A percentile compares a stretch with the other conserved stretches of the same genome.
These are phyloP conservation scores for Thermomyces lanuginosus DNA, from an alignment of 2,329 filamentous ascomycete species.

Conservation along the genomic window DNA sequence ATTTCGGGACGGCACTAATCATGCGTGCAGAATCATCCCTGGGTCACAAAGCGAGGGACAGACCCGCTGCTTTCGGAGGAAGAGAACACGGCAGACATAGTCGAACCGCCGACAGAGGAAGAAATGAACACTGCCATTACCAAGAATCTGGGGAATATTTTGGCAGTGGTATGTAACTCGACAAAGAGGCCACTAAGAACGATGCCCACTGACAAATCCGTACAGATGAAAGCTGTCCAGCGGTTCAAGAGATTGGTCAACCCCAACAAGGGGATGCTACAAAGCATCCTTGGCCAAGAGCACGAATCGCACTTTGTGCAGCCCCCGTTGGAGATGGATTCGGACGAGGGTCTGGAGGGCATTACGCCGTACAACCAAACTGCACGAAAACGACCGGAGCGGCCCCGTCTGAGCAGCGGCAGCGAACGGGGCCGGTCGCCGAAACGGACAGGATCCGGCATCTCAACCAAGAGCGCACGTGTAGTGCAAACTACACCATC, in stretches of 20 bases:
- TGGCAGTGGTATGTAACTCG: constrained; percentile 50
- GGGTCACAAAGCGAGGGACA: constrained; percentile 68
- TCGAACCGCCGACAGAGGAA: constrained; percentile 73
- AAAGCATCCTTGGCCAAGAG: constrained; percentile 43
- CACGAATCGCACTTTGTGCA: constrained; percentile 38
- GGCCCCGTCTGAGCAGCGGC: constrained; percentile 1
- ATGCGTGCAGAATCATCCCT: constrained; percentile 57
- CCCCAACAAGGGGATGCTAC: constrained; percentile 38
- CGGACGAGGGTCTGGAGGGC: constrained; percentile 17
- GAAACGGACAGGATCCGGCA: constrained; percentile 3
- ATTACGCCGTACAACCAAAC: constrained; percentile 36
- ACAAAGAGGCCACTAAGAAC: neutral
- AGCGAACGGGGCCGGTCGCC: constrained; percentile 7
- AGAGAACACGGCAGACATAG: constrained; percentile 68
- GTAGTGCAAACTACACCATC: no score
- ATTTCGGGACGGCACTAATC: constrained; percentile 4
- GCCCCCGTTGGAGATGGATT: constrained; percentile 38
- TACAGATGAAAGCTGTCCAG: constrained; percentile 72
- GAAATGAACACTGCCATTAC: constrained; percentile 88
- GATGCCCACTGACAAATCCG: constrained; percentile 1
- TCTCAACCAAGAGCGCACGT: constrained; percentile 3
- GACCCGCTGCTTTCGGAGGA: constrained; percentile 65
- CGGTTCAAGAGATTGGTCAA: constrained; percentile 67
- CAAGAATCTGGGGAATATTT: constrained; percentile 66
- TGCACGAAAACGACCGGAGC: constrained; percentile 29